A percentile compares a stretch with the other conserved stretches of the same genome.
These are phyloP conservation scores for Chlorella variabilis DNA, from an alignment of 163 green algal species.

Conservation along the genomic window DNA sequence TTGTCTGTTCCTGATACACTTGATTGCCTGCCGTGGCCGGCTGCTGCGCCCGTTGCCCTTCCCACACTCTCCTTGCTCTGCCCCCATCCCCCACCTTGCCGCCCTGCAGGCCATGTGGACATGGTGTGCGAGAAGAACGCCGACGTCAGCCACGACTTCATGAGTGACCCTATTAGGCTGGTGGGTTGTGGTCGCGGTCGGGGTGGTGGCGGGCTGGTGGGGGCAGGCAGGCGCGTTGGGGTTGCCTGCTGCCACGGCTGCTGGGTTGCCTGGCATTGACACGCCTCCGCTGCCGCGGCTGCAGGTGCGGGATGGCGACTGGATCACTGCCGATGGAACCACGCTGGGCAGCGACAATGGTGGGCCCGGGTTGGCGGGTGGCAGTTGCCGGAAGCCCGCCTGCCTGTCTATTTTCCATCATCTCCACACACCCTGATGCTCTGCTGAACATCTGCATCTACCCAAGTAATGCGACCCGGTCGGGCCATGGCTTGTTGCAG, in stretches of 20 bases:
- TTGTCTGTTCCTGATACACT: too few relatives aligned
- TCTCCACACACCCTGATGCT: too few relatives aligned
- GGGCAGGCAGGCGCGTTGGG: not conserved
- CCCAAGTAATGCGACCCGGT: too few relatives aligned
- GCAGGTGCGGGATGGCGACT: constrained; percentile 46
- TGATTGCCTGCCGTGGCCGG: too few relatives aligned
- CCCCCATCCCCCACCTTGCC: not conserved
- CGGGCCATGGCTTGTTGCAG: too few relatives aligned
- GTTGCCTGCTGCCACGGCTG: not conserved
- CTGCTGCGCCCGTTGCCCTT: too few relatives aligned
- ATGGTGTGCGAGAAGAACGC: constrained; percentile 84
- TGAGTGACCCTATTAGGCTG: constrained; percentile 64
- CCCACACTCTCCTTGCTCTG: not conserved
- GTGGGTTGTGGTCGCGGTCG: constrained; percentile 7
- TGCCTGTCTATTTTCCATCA: too few relatives aligned
- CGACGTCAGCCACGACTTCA: constrained; percentile 71
- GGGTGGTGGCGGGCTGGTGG: not conserved
- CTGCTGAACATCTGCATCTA: too few relatives aligned
- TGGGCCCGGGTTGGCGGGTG: constrained; percentile 11
- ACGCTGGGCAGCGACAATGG: constrained; percentile 86
- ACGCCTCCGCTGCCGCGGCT: too few relatives aligned
- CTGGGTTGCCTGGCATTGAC: too few relatives aligned
- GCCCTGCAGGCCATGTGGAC: constrained; percentile 57
- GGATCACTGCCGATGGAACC: constrained; percentile 67
- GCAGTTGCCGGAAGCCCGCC: too few relatives aligned